These are phyloP conservation scores for Nothophaeocryptopus gaeumannii DNA, from an alignment of 2,329 filamentous ascomycete genomes.

Conservation along the genomic window DNA sequence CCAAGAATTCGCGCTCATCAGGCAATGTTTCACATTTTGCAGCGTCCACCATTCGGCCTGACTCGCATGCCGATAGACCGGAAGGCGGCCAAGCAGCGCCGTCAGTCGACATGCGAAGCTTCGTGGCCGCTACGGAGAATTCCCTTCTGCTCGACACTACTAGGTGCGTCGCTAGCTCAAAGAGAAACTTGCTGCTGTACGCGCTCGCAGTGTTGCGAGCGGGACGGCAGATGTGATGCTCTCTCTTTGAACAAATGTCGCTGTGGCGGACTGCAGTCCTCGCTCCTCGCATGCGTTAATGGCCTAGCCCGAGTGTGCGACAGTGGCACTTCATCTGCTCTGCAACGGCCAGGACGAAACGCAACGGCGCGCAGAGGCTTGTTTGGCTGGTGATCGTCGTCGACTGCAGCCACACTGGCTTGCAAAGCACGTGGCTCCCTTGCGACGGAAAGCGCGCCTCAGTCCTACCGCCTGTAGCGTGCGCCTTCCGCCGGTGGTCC, in stretches of 20 bases:
- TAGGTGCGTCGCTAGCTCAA: constrained; percentile 12
- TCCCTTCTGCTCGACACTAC: constrained; percentile 17
- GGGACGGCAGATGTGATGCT: neutral
- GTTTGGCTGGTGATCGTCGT: no score
- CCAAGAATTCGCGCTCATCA: neutral
- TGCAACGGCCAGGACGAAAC: no score
- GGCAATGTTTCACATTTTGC: constrained; percentile 7
- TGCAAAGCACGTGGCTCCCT: constrained; percentile 7
- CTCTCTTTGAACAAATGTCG: neutral
- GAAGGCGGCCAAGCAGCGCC: constrained; percentile 8
- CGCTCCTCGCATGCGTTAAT: no score
- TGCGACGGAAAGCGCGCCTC: no score
- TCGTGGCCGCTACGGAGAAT: constrained; percentile 15
- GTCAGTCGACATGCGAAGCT: neutral
- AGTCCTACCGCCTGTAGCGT: no score
- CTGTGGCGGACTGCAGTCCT: no score
- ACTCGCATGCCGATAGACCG: constrained; percentile 9
- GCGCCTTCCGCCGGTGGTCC: neutral
- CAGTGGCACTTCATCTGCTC: no score
- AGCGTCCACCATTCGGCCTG: constrained; percentile 1
- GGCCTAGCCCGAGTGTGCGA: no score
- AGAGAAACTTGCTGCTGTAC: constrained; percentile 5
- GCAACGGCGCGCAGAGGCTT: no score
- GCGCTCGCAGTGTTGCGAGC: neutral
- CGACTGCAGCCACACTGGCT: no score